phyloP scores from a whole-genome alignment of 1,284 basidiomycete species.

The Melampsora abietis-canadensis region DNA sequence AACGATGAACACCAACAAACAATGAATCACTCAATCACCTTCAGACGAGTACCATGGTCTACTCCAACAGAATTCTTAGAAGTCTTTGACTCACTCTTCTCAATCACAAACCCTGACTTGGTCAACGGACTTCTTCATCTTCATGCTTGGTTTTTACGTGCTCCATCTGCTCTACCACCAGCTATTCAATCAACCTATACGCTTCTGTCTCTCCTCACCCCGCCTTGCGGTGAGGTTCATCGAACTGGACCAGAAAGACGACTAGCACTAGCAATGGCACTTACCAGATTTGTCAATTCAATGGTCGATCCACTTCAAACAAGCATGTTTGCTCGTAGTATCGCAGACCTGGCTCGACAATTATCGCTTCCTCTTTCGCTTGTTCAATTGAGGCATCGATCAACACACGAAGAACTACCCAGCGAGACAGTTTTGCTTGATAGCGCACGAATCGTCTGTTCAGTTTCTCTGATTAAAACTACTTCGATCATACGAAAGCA shows the following conservation, averaged over 20 bases:
- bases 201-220: slow-evolving; percentile 64
- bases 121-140: slow-evolving; percentile 10
- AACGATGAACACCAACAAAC: neutral
- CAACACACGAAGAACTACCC: slow-evolving; percentile 92
- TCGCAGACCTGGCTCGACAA: slow-evolving; percentile 79
- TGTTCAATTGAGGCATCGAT: slow-evolving; percentile 89
- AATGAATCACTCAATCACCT: neutral
- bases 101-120: neutral
- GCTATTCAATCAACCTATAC: slow-evolving; percentile 69
- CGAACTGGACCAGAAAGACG: slow-evolving; percentile 40
- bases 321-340: slow-evolving; percentile 73
- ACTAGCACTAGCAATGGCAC: slow-evolving; percentile 66
- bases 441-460: slow-evolving; percentile 59
- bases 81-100: slow-evolving; percentile 74
- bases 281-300: slow-evolving; percentile 66
- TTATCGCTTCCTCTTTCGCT: slow-evolving; percentile 82
- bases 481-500: neutral
- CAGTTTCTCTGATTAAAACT: neutral
- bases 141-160: slow-evolving; percentile 46
- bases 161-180: slow-evolving; percentile 67
- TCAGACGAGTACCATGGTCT: slow-evolving; percentile 76
- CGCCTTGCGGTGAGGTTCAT: slow-evolving; percentile 47
- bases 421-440: slow-evolving; percentile 74
- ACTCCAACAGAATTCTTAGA: slow-evolving; percentile 70
- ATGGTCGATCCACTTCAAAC: slow-evolving; percentile 92